Evolutionary conservation across 805 yeast genomes (phyloP).

Genomic region (Lipomyces chichibuensis): DNA sequence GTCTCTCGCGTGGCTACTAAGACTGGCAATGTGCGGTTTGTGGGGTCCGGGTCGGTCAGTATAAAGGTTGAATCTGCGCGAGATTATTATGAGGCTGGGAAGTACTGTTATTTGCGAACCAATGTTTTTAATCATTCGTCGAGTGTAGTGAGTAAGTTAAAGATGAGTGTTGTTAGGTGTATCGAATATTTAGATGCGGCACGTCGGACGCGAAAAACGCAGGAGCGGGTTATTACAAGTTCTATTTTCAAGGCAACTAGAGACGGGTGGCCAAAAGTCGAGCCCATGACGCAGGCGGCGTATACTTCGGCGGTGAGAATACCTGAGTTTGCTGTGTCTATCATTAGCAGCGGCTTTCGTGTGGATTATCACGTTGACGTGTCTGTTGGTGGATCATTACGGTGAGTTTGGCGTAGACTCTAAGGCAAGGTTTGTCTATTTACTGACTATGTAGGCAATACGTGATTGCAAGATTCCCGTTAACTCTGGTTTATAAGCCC

Average conservation of each 20-base stretch:
- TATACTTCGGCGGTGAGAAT: constrained; percentile 6
- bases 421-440: background rate
- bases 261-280: constrained; percentile 16
- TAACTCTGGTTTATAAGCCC: background rate
- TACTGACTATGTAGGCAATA: background rate
- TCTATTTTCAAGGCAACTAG: constrained; percentile 8
- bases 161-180: constrained; percentile 15
- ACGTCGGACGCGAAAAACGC: background rate
- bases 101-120: constrained; percentile 6
- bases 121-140: constrained; percentile 2
- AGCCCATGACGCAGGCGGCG: constrained; percentile 6
- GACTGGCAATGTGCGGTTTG: constrained; percentile 8
- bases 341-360: background rate
- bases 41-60: constrained; percentile 16
- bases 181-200: constrained; percentile 14
- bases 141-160: constrained; percentile 11
- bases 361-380: constrained; percentile 12
- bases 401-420: background rate
- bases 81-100: constrained; percentile 11
- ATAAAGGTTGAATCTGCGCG: constrained; percentile 9
- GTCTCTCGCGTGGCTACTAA: background rate
- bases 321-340: constrained; percentile 7
- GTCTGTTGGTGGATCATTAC: constrained; percentile 8
- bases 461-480: constrained; percentile 1
- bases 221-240: constrained; percentile 12